A percentile compares a stretch with the other conserved stretches of the same genome.
These are phyloP conservation scores for Cercophora scortea DNA, from an alignment of 495 filamentous ascomycete genomes.

Conservation along the genomic window DNA sequence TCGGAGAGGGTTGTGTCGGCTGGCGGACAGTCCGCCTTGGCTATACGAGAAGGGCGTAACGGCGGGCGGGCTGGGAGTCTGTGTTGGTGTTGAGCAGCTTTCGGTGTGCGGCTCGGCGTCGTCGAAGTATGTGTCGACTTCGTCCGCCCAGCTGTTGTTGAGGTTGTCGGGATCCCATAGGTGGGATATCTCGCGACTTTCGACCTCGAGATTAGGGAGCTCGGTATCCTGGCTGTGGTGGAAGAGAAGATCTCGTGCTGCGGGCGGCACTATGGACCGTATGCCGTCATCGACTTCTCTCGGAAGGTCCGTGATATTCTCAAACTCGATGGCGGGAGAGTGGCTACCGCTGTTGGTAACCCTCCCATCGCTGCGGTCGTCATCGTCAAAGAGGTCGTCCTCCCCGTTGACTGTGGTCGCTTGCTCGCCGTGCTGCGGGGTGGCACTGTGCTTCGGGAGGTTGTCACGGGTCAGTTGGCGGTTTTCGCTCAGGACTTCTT, in stretches of 20 bases:
- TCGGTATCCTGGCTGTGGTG: neutral
- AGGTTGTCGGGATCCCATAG: neutral
- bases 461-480: too few relatives aligned
- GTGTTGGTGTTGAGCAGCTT: neutral
- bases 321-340: too few relatives aligned
- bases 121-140: neutral
- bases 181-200: neutral
- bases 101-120: neutral
- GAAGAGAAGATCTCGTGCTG: neutral
- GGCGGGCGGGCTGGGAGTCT: too few relatives aligned
- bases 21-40: too few relatives aligned
- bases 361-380: slow-evolving; percentile 6
- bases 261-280: too few relatives aligned
- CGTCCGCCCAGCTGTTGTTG: neutral
- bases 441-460: too few relatives aligned
- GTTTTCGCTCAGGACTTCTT: too few relatives aligned
- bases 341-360: neutral
- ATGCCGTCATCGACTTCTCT: neutral
- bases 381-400: slow-evolving; percentile 17
- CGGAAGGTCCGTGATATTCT: neutral
- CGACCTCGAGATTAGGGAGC: neutral
- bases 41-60: too few relatives aligned
- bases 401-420: slow-evolving; percentile 17
- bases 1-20: too few relatives aligned
- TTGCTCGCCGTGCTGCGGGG: slow-evolving; percentile 9